Percentiles rank a stretch among this genome's conserved stretches.
Evolutionary conservation across 164 flowering plant species (phyloP).

Genomic region (Protea cynaroides): DNA sequence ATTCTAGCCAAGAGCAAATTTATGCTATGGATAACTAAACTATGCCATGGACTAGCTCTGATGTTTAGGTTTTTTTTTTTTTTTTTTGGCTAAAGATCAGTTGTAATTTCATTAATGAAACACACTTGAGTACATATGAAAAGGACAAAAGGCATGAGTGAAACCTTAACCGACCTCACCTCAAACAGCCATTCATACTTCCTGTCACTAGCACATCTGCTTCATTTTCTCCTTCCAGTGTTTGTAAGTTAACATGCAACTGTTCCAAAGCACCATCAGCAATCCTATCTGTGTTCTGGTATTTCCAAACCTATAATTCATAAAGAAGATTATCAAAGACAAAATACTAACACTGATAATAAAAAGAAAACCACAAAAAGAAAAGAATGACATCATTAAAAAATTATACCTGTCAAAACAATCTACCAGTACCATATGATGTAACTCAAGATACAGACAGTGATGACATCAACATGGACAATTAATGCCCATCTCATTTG

Average conservation of each 20-base stretch:
- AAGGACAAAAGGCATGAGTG: background rate
- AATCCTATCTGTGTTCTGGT: slow-evolving; percentile 24
- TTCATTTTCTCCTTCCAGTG: slow-evolving; percentile 38
- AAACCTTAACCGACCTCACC: slow-evolving; percentile 28
- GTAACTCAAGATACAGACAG: too few species aligned
- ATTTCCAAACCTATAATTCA: slow-evolving; percentile 61
- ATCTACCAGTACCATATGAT: too few species aligned
- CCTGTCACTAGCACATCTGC: slow-evolving; percentile 48
- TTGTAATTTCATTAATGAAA: too few species aligned
- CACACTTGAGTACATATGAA: too few species aligned
- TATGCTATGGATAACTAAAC: background rate
- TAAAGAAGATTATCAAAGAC: background rate
- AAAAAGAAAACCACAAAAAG: too few species aligned
- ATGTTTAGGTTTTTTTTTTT: background rate
- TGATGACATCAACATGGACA: too few species aligned
- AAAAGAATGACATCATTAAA: too few species aligned
- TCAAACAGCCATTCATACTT: slow-evolving; percentile 33
- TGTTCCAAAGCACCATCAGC: slow-evolving; percentile 57
- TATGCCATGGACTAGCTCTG: background rate
- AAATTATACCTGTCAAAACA: too few species aligned
- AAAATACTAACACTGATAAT: background rate
- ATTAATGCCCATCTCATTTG: too few species aligned
- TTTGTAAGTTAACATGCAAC: slow-evolving; percentile 30
- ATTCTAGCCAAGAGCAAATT: background rate
- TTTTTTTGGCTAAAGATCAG: too few species aligned